These are phyloP conservation scores for Thelephora ganbajun DNA, from an alignment of 768 basidiomycete species.

Conservation along the genomic window DNA sequence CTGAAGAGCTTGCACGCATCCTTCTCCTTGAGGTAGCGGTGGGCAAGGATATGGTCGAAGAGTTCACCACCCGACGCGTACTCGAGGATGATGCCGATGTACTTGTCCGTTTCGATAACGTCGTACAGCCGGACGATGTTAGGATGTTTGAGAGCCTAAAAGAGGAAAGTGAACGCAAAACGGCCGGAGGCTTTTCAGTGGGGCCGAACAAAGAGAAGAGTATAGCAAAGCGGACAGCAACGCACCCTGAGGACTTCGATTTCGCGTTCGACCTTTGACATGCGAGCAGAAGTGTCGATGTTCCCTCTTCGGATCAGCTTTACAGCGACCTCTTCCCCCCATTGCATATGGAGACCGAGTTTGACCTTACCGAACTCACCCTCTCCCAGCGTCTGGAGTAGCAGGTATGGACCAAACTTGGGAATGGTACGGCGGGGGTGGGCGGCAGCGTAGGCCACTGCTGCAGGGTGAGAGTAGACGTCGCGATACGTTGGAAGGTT, in stretches of 20 bases:
- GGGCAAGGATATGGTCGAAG: conserved; percentile 97
- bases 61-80: conserved; percentile 97
- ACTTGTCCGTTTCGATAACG: conserved; percentile 98
- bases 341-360: conserved; percentile 84
- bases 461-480: conserved; percentile 77
- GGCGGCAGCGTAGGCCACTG: conserved; percentile 66
- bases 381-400: conserved; percentile 93
- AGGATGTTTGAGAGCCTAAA: conserved; percentile 84
- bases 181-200: not conserved
- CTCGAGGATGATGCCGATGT: conserved; percentile 98
- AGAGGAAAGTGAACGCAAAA: not conserved
- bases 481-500: conserved; percentile 37
- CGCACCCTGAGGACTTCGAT: conserved; percentile 91
- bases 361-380: conserved; percentile 99
- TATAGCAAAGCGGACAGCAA: conserved; percentile 9
- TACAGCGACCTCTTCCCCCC: conserved; percentile 97
- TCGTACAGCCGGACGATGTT: conserved; percentile 98
- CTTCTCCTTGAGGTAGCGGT: conserved; percentile 87
- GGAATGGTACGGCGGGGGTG: conserved; percentile 81
- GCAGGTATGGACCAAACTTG: conserved; percentile 89
- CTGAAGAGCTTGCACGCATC: conserved; percentile 94
- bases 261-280: conserved; percentile 94
- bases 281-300: conserved; percentile 71
- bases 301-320: conserved; percentile 92
- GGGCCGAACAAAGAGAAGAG: conserved; percentile 6